Evolutionary conservation across 805 yeast genomes (phyloP).

Genomic region (Candida ulmi): DNA sequence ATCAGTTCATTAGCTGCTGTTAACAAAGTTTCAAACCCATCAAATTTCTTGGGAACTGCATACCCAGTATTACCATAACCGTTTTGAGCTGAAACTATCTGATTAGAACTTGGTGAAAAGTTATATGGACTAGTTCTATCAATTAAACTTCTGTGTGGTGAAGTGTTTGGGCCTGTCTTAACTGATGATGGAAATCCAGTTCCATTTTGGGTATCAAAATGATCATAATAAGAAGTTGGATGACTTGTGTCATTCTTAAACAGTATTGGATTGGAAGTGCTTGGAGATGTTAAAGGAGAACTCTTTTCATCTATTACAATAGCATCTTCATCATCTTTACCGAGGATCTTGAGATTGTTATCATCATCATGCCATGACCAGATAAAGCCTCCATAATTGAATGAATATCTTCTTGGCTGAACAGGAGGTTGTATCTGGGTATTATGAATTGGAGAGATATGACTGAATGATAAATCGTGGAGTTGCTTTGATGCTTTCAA

Average conservation of each 20-base stretch:
- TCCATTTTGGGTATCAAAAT: too few species aligned
- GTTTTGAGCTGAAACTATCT: neutral
- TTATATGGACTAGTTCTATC: too few species aligned
- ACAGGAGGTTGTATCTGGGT: neutral
- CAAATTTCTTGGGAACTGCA: slow-evolving; percentile 18
- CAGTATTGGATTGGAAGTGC: neutral
- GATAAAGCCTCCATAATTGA: slow-evolving; percentile 24
- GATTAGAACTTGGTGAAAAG: neutral
- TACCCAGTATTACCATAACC: neutral
- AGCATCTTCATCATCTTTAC: slow-evolving; percentile 15
- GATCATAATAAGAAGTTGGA: too few species aligned
- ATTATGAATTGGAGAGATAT: neutral
- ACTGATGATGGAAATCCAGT: neutral
- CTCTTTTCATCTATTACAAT: slow-evolving; percentile 6
- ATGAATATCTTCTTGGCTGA: slow-evolving; percentile 5
- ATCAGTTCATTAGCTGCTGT: slow-evolving; percentile 23
- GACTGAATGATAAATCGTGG: slow-evolving; percentile 17
- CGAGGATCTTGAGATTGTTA: slow-evolving; percentile 13
- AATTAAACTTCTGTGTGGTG: too few species aligned
- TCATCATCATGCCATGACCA: slow-evolving; percentile 22
- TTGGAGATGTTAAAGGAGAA: neutral
- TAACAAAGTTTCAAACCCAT: slow-evolving; percentile 17
- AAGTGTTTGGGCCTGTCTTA: too few species aligned
- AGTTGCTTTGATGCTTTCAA: slow-evolving; percentile 24
- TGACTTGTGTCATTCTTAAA: neutral